phyloP scores from a whole-genome alignment of 768 basidiomycete species.

The Agrocybe praecox region DNA sequence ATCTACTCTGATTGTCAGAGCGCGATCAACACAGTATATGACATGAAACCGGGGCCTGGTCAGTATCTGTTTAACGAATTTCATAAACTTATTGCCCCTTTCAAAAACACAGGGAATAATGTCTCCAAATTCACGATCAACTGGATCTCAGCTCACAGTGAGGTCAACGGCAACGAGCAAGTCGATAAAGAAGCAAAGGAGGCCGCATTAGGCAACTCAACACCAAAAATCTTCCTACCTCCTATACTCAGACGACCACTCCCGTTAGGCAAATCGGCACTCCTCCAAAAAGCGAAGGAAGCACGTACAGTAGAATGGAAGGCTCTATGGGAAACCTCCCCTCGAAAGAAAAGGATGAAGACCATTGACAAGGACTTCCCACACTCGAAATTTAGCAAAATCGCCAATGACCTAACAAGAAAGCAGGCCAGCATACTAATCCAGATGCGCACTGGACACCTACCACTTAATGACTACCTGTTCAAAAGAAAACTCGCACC shows the following conservation, averaged over 20 bases:
- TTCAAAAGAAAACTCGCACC: neutral
- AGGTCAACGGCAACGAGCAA: neutral
- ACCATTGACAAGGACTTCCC: neutral
- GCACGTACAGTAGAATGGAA: neutral
- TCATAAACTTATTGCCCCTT: neutral
- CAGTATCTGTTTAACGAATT: constrained; percentile 4
- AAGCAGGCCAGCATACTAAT: neutral
- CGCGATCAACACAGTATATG: neutral
- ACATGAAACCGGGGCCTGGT: neutral
- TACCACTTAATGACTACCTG: neutral
- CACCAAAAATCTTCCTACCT: neutral
- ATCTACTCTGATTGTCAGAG: constrained; percentile 1
- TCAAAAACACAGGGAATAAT: neutral
- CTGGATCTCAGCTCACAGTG: constrained; percentile 3
- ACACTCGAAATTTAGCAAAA: neutral
- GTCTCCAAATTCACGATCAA: neutral
- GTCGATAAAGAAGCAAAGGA: neutral
- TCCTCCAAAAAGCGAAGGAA: neutral
- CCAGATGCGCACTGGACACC: neutral
- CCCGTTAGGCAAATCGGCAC: neutral
- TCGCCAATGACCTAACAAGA: neutral
- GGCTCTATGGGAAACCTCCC: neutral
- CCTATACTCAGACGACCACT: neutral
- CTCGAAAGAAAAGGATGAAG: neutral
- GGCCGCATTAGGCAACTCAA: neutral